Evolutionary conservation across 139 green algal genomes (phyloP).

Genomic region (Volvox africanus): DNA sequence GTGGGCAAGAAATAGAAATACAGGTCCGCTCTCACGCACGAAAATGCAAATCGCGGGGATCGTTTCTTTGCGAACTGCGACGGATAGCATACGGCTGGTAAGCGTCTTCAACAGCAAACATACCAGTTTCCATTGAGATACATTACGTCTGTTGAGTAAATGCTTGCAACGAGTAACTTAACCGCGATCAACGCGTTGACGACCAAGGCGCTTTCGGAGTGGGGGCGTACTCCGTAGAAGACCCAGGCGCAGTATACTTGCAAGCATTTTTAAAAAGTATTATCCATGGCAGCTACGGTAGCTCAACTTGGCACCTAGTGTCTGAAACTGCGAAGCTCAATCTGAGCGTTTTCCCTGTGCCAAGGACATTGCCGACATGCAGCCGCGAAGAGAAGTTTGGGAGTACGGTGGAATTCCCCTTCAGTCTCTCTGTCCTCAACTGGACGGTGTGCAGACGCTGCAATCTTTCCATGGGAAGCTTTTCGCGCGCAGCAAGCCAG

Average conservation of each 20-base stretch:
- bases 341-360: neutral
- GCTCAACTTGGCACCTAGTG: neutral
- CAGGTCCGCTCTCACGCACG: too few species aligned
- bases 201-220: too few species aligned
- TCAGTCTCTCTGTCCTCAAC: slow-evolving; percentile 56
- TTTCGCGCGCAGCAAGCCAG: slow-evolving; percentile 28
- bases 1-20: too few species aligned
- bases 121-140: too few species aligned
- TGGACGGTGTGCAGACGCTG: slow-evolving; percentile 54
- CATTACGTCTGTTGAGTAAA: too few species aligned
- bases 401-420: slow-evolving; percentile 64
- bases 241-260: too few species aligned
- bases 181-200: too few species aligned
- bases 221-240: too few species aligned
- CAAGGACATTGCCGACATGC: slow-evolving; percentile 5
- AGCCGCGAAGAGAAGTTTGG: slow-evolving; percentile 58
- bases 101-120: too few species aligned
- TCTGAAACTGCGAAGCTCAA: neutral
- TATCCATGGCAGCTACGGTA: neutral
- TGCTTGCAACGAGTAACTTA: too few species aligned
- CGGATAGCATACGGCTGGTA: too few species aligned
- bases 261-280: neutral
- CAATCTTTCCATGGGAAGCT: slow-evolving; percentile 55
- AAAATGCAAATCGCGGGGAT: neutral
- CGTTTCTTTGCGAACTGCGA: neutral